These are phyloP conservation scores for Candida frijolesensis DNA, from an alignment of 1,139 yeast species.

Conservation along the genomic window DNA sequence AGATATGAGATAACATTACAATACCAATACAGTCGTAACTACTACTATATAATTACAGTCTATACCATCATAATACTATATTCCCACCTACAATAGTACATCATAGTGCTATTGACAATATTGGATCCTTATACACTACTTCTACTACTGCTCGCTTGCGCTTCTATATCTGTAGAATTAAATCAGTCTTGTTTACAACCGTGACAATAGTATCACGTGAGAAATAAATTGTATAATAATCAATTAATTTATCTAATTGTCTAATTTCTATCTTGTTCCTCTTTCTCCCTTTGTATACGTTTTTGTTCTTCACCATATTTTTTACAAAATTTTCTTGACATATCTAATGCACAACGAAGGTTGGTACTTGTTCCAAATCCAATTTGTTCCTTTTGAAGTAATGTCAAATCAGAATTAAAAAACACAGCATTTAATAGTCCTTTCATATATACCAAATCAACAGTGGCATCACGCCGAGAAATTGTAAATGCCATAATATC, in stretches of 20 bases:
- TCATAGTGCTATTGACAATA: too few species aligned
- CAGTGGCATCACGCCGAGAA: constrained; percentile 37
- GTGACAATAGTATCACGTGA: too few species aligned
- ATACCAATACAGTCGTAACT: too few species aligned
- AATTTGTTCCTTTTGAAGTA: constrained; percentile 3
- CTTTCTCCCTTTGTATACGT: not conserved
- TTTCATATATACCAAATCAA: constrained; percentile 31
- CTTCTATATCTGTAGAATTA: too few species aligned
- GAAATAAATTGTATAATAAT: too few species aligned
- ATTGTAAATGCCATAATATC: constrained; percentile 35
- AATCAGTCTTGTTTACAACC: too few species aligned
- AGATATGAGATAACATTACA: too few species aligned
- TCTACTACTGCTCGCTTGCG: too few species aligned
- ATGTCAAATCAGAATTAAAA: not conserved
- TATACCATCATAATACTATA: too few species aligned
- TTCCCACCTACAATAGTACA: too few species aligned
- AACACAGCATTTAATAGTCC: constrained; percentile 25
- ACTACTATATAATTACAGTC: too few species aligned
- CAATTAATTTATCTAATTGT: not conserved
- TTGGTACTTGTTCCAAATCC: constrained; percentile 2
- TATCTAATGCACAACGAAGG: constrained; percentile 20
- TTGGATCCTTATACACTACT: too few species aligned
- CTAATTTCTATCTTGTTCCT: not conserved
- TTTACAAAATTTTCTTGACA: constrained; percentile 22
- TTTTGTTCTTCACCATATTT: constrained; percentile 17